Conservation (phyloP, 2,329 filamentous ascomycete genomes). For the Whalleya microplaca region DNA sequence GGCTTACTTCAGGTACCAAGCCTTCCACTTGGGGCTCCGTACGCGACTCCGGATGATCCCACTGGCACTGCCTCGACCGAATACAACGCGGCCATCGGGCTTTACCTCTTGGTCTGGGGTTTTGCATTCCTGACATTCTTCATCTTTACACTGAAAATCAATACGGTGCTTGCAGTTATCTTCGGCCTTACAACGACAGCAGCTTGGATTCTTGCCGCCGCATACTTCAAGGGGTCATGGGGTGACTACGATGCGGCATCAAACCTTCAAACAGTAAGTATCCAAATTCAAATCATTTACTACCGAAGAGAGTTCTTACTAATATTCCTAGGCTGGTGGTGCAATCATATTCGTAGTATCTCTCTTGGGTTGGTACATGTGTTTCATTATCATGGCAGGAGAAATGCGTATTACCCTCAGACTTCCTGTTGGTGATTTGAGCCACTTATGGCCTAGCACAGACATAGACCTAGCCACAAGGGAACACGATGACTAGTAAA, state of each 20-base stretch:
- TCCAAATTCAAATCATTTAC: background rate
- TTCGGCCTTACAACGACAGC: conserved; percentile 51
- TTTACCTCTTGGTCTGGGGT: conserved; percentile 57
- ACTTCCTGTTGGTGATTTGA: conserved; percentile 55
- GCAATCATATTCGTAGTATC: conserved; percentile 50
- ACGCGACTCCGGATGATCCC: conserved; percentile 46
- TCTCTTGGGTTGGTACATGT: conserved; percentile 55
- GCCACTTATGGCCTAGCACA: conserved; percentile 49
- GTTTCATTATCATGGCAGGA: conserved; percentile 55
- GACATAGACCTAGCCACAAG: conserved; percentile 36
- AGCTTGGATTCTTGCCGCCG: conserved; percentile 49
- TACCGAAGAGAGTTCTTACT: background rate
- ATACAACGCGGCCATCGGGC: conserved; percentile 52
- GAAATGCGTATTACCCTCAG: conserved; percentile 55
- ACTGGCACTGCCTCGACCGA: conserved; percentile 46
- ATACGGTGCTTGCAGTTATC: conserved; percentile 52
- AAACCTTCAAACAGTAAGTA: conserved; percentile 48
- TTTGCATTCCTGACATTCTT: conserved; percentile 56
- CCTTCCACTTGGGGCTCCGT: conserved; percentile 48
- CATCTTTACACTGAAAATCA: conserved; percentile 55
- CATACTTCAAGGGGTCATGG: conserved; percentile 52
- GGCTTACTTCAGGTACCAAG: conserved; percentile 54
- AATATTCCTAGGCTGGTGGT: conserved; percentile 38
- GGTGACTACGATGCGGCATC: conserved; percentile 47
- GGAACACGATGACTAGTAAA: conserved; percentile 20